Evolutionary conservation across 441 rosid species (phyloP).

Genomic region (Brassica balearica): DNA sequence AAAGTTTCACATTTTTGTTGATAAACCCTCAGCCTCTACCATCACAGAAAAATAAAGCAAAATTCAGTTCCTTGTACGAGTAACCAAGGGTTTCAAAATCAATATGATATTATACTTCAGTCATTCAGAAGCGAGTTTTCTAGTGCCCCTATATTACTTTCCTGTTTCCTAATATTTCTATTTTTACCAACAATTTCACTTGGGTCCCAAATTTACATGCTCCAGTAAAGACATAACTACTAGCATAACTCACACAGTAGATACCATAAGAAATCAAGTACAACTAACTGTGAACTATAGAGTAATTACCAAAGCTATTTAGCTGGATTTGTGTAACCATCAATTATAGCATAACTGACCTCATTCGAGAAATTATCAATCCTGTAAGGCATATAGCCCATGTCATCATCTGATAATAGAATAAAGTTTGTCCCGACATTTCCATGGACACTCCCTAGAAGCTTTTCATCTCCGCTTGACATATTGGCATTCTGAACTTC

Average conservation of each 20-base stretch:
- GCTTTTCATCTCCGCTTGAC: constrained; percentile 78
- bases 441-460: constrained; percentile 76
- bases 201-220: constrained; percentile 34
- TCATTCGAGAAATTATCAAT: constrained; percentile 98
- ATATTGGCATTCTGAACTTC: constrained; percentile 95
- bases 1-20: constrained; percentile 94
- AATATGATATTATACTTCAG: constrained; percentile 9
- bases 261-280: not conserved
- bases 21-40: constrained; percentile 81
- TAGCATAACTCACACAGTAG: constrained; percentile 19
- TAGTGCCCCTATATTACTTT: constrained; percentile 7
- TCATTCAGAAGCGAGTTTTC: constrained; percentile 7
- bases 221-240: constrained; percentile 19
- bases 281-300: constrained; percentile 18
- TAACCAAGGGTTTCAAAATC: constrained; percentile 14
- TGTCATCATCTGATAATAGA: constrained; percentile 91
- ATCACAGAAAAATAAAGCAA: constrained; percentile 12
- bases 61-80: constrained; percentile 32
- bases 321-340: constrained; percentile 30
- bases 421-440: constrained; percentile 92
- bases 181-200: constrained; percentile 14
- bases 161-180: not conserved
- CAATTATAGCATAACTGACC: constrained; percentile 55
- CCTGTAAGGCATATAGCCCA: constrained; percentile 97
- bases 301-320: constrained; percentile 15